These are phyloP conservation scores for Apophysomyces trapeziformis DNA, from an alignment of 371 early-diverging fungal species.

Conservation along the genomic window DNA sequence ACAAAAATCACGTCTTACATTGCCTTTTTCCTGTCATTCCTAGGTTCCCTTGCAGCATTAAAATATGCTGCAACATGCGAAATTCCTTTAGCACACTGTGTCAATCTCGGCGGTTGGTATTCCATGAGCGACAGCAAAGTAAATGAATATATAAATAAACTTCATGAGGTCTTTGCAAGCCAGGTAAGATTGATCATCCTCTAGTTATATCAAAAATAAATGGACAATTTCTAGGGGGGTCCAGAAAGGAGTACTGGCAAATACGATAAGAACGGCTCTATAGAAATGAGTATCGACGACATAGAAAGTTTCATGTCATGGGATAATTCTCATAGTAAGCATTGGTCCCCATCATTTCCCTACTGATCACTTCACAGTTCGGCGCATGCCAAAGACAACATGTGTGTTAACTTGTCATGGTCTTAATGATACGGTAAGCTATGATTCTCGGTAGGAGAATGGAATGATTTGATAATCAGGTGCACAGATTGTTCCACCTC, in stretches of 20 bases:
- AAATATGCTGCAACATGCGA: slow-evolving; percentile 57
- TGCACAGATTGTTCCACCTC: slow-evolving; percentile 58
- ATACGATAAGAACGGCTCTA: slow-evolving; percentile 33
- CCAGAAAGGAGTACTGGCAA: slow-evolving; percentile 46
- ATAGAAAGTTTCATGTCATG: slow-evolving; percentile 39
- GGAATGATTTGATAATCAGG: background rate
- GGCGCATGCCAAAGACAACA: slow-evolving; percentile 59
- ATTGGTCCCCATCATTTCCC: background rate
- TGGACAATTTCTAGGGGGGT: slow-evolving; percentile 32
- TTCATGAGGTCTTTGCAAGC: slow-evolving; percentile 32
- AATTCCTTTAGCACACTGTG: slow-evolving; percentile 44
- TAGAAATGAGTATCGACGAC: slow-evolving; percentile 44
- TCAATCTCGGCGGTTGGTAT: slow-evolving; percentile 62
- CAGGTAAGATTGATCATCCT: slow-evolving; percentile 18
- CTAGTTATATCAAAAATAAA: background rate
- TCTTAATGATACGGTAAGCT: slow-evolving; percentile 52
- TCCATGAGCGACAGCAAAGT: slow-evolving; percentile 52
- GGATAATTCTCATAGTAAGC: slow-evolving; percentile 48
- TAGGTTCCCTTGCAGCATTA: slow-evolving; percentile 59
- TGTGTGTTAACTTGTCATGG: slow-evolving; percentile 66
- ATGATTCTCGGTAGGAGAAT: background rate
- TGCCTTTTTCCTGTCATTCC: slow-evolving; percentile 2
- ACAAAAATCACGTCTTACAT: background rate
- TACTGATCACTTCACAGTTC: slow-evolving; percentile 20
- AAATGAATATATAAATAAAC: slow-evolving; percentile 32